Conservation (phyloP, 2,329 filamentous ascomycete species). For the Aspergillus intermedius region DNA sequence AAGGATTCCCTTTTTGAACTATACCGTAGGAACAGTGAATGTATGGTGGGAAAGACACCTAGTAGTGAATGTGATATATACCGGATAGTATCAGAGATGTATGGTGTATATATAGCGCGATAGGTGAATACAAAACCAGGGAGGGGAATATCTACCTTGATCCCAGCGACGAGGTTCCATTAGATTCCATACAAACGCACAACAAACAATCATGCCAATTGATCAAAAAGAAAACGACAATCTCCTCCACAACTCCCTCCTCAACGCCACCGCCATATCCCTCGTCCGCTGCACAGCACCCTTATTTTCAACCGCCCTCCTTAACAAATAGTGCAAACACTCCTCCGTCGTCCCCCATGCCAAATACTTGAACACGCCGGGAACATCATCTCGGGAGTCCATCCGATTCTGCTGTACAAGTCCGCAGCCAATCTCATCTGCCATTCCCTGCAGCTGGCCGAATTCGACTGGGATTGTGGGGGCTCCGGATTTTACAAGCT, state of each 20-base stretch:
- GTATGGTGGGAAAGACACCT: no score
- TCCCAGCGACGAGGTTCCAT: no score
- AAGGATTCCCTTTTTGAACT: no score
- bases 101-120: no score
- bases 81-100: no score
- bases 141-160: no score
- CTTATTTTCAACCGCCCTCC: slow-evolving; percentile 64
- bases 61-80: no score
- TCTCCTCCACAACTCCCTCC: slow-evolving; percentile 47
- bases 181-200: no score
- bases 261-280: slow-evolving; percentile 58
- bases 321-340: slow-evolving; percentile 49
- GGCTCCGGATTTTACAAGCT: slow-evolving; percentile 37
- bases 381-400: slow-evolving; percentile 8
- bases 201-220: no score
- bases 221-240: no score
- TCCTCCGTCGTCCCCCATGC: slow-evolving; percentile 49
- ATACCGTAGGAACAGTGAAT: no score
- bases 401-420: slow-evolving; percentile 27
- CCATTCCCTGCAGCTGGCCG: slow-evolving; percentile 85
- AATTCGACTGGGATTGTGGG: slow-evolving; percentile 44
- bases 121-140: no score
- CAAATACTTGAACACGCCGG: slow-evolving; percentile 47
- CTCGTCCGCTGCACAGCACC: slow-evolving; percentile 61
- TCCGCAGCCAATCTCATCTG: slow-evolving; percentile 70